These are phyloP conservation scores for Ligustrum vulgare DNA, from an alignment of 257 asterid species.

Conservation along the genomic window DNA sequence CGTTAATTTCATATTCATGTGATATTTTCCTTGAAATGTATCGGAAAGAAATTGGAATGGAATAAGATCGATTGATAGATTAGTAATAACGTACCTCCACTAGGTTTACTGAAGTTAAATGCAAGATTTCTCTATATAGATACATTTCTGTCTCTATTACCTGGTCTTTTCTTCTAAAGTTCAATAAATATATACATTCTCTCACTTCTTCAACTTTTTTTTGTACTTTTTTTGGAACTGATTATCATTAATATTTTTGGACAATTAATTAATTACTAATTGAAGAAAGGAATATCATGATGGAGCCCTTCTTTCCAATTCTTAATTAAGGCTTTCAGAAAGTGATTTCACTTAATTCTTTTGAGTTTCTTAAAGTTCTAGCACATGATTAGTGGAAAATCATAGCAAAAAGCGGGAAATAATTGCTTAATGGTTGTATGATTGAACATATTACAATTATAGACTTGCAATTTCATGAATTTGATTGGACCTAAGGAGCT, in stretches of 20 bases:
- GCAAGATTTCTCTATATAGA: neutral
- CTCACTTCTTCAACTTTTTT: neutral
- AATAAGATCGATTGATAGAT: no score
- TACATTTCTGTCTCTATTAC: neutral
- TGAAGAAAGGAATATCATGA: neutral
- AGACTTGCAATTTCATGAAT: neutral
- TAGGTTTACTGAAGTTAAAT: no score
- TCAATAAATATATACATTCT: neutral
- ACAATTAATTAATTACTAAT: neutral
- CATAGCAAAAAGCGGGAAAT: neutral
- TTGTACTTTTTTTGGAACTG: neutral
- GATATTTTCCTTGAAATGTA: no score
- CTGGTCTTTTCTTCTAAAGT: neutral
- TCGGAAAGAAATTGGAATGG: no score
- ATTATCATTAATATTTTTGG: neutral
- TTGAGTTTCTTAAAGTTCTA: neutral
- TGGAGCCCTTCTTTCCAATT: neutral
- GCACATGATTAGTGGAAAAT: neutral
- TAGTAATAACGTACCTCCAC: no score
- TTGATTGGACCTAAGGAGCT: neutral
- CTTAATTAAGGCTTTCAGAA: neutral
- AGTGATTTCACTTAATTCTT: neutral
- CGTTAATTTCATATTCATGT: no score
- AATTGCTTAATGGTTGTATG: neutral
- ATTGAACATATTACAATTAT: neutral